Evolutionary conservation across 139 green algal species (phyloP).

Genomic region (Medakamo hakoo): DNA sequence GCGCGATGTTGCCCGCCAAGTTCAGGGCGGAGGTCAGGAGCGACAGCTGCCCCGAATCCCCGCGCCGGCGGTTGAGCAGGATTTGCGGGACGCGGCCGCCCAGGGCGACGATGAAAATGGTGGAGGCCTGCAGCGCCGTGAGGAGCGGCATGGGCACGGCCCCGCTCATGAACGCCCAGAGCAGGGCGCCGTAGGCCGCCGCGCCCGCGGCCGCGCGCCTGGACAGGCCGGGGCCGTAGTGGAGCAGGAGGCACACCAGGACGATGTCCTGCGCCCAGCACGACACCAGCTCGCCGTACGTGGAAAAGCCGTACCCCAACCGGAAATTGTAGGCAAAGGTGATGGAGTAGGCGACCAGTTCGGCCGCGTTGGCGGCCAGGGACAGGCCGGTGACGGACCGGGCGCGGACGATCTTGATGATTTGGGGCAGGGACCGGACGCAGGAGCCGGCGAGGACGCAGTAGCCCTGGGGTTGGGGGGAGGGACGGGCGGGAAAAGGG

Average conservation of each 20-base stretch:
- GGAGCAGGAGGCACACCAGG: conserved; percentile 37
- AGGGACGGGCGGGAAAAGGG: background rate
- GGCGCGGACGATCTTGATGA: conserved; percentile 20
- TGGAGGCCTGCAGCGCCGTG: conserved; percentile 33
- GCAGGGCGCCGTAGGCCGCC: conserved; percentile 1
- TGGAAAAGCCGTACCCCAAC: conserved; percentile 36
- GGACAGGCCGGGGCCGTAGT: conserved; percentile 2
- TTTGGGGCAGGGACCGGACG: conserved; percentile 49
- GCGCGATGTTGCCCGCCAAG: conserved; percentile 40
- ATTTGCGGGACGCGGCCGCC: conserved; percentile 54
- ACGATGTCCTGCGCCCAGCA: conserved; percentile 51
- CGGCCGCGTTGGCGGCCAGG: conserved; percentile 31
- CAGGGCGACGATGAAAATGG: conserved; percentile 30
- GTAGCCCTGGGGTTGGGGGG: background rate
- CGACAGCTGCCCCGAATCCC: conserved; percentile 56
- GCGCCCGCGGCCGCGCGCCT: background rate
- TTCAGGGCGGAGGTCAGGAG: conserved; percentile 43
- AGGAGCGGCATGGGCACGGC: conserved; percentile 6
- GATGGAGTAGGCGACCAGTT: conserved; percentile 54
- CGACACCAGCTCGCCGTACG: conserved; percentile 38
- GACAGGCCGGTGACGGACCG: conserved; percentile 34
- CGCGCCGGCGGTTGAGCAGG: conserved; percentile 44
- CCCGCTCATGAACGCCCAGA: conserved; percentile 15
- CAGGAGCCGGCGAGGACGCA: conserved; percentile 35
- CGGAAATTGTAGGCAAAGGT: conserved; percentile 46